These are phyloP conservation scores for Alloteropsis semialata DNA, from an alignment of 176 grass and related monocot species.

Conservation along the genomic window DNA sequence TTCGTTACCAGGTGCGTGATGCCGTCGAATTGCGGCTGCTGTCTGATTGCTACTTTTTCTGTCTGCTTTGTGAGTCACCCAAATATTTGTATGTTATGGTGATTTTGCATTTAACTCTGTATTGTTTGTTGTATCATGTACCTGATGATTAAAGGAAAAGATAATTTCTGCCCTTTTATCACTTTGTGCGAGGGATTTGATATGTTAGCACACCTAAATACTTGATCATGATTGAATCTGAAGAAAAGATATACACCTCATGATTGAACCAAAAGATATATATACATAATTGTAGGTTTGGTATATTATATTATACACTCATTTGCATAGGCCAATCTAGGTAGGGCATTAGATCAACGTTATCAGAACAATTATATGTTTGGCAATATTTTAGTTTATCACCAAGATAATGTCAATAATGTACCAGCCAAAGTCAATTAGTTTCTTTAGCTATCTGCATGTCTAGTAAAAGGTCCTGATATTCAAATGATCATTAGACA, in stretches of 20 bases:
- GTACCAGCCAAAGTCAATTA: neutral
- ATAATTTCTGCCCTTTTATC: neutral
- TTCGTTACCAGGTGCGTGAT: neutral
- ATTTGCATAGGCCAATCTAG: neutral
- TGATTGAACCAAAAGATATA: neutral
- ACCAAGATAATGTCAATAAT: neutral
- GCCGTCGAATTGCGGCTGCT: neutral
- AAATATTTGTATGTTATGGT: neutral
- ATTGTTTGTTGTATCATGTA: neutral
- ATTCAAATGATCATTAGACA: neutral
- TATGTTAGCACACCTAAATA: neutral
- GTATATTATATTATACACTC: neutral
- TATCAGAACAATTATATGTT: neutral
- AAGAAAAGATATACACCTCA: neutral
- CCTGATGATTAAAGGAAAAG: neutral
- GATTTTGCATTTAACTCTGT: neutral
- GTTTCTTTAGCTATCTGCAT: neutral
- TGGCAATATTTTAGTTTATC: neutral
- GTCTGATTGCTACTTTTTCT: neutral
- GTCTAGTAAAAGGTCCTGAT: neutral
- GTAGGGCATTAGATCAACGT: neutral
- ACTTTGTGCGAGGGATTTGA: neutral
- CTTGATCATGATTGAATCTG: neutral
- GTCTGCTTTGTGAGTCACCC: neutral
- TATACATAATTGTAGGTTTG: neutral